phyloP scores from a whole-genome alignment of 148 eudicot species.

The Cornus suecica region DNA sequence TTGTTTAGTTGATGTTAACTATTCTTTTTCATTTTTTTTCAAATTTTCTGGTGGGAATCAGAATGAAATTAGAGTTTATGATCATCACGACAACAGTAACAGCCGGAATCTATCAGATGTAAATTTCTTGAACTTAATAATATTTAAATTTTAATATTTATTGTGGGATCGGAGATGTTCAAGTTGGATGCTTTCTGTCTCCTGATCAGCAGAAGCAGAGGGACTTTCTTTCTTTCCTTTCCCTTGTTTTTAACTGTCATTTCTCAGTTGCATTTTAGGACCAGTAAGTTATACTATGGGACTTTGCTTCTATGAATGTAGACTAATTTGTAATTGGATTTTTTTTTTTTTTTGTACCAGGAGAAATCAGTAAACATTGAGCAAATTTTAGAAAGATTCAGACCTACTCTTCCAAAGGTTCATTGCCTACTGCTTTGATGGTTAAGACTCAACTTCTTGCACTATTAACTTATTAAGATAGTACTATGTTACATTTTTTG shows the following conservation, averaged over 20 bases:
- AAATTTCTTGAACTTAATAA: background rate
- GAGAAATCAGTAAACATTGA: slow-evolving; percentile 47
- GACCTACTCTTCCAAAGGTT: slow-evolving; percentile 64
- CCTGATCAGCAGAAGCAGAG: background rate
- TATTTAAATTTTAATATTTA: background rate
- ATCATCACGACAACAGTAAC: slow-evolving; percentile 21
- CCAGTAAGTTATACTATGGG: background rate
- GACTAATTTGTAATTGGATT: slow-evolving; percentile 11
- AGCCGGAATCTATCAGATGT: slow-evolving; percentile 36
- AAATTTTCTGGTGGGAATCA: slow-evolving; percentile 12
- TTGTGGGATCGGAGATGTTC: background rate
- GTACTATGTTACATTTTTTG: background rate
- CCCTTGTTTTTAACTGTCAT: too few species aligned
- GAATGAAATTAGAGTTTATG: slow-evolving; percentile 28
- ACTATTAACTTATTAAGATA: slow-evolving; percentile 15
- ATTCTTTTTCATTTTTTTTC: slow-evolving; percentile 4
- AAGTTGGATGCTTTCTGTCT: background rate
- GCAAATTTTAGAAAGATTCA: slow-evolving; percentile 43
- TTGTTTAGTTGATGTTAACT: background rate
- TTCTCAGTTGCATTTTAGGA: background rate
- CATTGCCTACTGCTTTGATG: slow-evolving; percentile 44
- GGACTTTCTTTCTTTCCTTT: too few species aligned
- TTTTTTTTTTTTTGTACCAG: slow-evolving; percentile 32
- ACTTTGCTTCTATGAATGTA: background rate
- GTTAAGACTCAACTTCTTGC: slow-evolving; percentile 43